Conservation (phyloP, 2,329 filamentous ascomycete genomes). For the Exophiala sp. region DNA sequence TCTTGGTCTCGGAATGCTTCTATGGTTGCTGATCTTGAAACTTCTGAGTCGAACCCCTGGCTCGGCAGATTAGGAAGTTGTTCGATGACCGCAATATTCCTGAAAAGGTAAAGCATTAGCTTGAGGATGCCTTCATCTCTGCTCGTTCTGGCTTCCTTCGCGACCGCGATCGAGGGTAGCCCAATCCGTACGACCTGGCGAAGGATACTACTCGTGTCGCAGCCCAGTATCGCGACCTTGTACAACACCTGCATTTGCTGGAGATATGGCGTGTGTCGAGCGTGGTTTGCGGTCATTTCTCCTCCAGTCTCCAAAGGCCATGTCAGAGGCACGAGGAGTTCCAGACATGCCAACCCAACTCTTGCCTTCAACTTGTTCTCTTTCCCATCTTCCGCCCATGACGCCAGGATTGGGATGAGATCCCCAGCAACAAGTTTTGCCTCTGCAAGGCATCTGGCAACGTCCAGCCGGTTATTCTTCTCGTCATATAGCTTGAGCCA, state of each 20-base stretch:
- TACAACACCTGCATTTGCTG: slow-evolving; percentile 84
- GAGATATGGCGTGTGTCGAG: slow-evolving; percentile 84
- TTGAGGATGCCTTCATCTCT: slow-evolving; percentile 92
- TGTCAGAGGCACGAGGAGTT: slow-evolving; percentile 86
- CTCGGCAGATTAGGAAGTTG: slow-evolving; percentile 68
- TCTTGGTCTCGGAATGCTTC: slow-evolving; percentile 89
- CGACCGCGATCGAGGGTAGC: slow-evolving; percentile 78
- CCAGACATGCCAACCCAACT: slow-evolving; percentile 79
- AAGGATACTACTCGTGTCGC: slow-evolving; percentile 71
- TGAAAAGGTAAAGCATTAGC: slow-evolving; percentile 80
- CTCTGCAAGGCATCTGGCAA: slow-evolving; percentile 86
- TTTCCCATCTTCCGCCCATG: slow-evolving; percentile 70
- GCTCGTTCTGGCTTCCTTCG: slow-evolving; percentile 68
- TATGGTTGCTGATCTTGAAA: slow-evolving; percentile 82
- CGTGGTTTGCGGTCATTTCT: slow-evolving; percentile 86
- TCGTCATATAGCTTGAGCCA: slow-evolving; percentile 96
- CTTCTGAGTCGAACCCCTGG: slow-evolving; percentile 84
- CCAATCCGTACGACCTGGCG: slow-evolving; percentile 77
- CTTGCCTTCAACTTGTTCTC: slow-evolving; percentile 74
- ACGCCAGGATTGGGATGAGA: slow-evolving; percentile 79
- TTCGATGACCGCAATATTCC: slow-evolving; percentile 82
- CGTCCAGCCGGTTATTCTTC: slow-evolving; percentile 89
- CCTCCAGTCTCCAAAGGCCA: slow-evolving; percentile 85
- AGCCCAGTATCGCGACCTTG: slow-evolving; percentile 83
- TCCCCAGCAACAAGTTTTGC: slow-evolving; percentile 90